Evolutionary conservation across 2,329 filamentous ascomycete species (phyloP).

Genomic region (Colletotrichum limetticola): DNA sequence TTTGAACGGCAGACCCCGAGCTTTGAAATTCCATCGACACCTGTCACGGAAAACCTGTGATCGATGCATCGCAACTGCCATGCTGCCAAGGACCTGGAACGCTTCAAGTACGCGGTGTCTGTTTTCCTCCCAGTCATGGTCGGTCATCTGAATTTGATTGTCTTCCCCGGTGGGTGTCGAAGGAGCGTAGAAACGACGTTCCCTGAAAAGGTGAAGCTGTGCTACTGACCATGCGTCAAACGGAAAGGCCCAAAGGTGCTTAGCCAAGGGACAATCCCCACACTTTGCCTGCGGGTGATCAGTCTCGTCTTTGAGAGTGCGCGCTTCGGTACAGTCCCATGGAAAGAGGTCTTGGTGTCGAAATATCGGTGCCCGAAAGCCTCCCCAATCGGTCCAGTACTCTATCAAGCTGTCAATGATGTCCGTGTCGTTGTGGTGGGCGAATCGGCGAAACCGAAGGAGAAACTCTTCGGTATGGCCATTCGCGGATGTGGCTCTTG

Average conservation of each 20-base stretch:
- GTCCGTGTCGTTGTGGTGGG: neutral
- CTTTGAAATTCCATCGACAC: neutral
- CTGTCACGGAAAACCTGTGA: neutral
- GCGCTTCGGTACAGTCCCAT: neutral
- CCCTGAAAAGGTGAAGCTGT: neutral
- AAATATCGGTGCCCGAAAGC: neutral
- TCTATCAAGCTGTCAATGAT: neutral
- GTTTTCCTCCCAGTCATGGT: neutral
- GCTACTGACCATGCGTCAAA: neutral
- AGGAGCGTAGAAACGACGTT: neutral
- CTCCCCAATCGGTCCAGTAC: neutral
- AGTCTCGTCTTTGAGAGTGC: neutral
- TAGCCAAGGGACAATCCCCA: neutral
- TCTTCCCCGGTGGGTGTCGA: neutral
- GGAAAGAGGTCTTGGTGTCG: neutral
- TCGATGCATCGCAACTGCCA: neutral
- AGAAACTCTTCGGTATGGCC: neutral
- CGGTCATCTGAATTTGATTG: no score
- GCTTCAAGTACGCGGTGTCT: neutral
- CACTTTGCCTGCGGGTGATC: neutral
- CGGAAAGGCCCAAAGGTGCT: neutral
- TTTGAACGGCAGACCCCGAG: neutral
- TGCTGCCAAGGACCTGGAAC: neutral
- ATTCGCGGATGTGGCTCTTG: neutral
- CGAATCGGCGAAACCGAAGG: neutral